A percentile compares a stretch with the other conserved stretches of the same genome.
Conservation (phyloP, 1,284 basidiomycete genomes). For the Apiotrichum porosum region DNA sequence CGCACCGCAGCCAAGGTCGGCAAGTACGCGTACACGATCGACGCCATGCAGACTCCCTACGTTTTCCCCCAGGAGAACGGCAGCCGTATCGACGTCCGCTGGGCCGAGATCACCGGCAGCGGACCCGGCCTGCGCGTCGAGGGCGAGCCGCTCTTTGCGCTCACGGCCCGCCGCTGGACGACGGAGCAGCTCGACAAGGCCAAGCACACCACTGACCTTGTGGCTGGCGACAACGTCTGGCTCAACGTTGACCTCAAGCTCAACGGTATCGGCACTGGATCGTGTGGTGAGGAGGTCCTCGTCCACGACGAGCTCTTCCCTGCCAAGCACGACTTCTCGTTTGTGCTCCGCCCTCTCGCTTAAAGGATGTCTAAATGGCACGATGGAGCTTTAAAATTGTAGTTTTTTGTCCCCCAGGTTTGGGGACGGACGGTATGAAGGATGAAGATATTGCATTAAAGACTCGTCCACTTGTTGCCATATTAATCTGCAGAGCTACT, state of each 20-base stretch:
- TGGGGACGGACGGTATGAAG: too few species aligned
- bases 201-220: slow-evolving; percentile 10
- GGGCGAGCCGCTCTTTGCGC: slow-evolving; percentile 3
- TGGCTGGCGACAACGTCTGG: slow-evolving; percentile 13
- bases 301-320: slow-evolving; percentile 2
- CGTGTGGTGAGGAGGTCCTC: slow-evolving; percentile 10
- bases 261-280: slow-evolving; percentile 12
- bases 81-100: slow-evolving; percentile 7
- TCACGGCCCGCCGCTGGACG: slow-evolving; percentile 21
- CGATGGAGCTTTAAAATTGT: too few species aligned
- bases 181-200: slow-evolving; percentile 14
- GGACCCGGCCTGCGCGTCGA: slow-evolving; percentile 2
- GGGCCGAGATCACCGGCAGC: slow-evolving; percentile 4
- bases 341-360: too few species aligned
- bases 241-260: slow-evolving; percentile 17
- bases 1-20: slow-evolving; percentile 5
- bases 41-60: slow-evolving; percentile 21
- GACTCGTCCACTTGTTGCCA: too few species aligned
- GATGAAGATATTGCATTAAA: too few species aligned
- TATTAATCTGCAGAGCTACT: too few species aligned
- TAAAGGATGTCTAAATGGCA: too few species aligned
- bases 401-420: too few species aligned
- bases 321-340: too few species aligned
- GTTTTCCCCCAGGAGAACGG: slow-evolving; percentile 25
- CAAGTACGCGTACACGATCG: slow-evolving; percentile 5